Evolutionary conservation across 139 green algal genomes (phyloP).

Genomic region (Dunaliella primolecta): DNA sequence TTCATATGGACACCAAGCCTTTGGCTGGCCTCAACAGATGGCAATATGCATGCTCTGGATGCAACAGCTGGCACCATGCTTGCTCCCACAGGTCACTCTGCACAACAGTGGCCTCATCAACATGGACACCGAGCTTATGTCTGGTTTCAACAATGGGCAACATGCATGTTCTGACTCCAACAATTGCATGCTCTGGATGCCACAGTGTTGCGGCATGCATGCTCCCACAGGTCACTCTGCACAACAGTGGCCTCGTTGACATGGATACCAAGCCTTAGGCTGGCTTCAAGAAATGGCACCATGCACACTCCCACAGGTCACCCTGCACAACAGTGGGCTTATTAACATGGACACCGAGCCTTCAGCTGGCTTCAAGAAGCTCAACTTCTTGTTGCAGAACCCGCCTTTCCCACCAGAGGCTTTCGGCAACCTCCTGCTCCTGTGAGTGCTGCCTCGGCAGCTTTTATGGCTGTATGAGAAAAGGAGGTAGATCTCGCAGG

Average conservation of each 20-base stretch:
- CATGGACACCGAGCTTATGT: conserved; percentile 63
- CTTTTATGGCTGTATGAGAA: too few species aligned
- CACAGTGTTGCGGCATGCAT: too few species aligned
- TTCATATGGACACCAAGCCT: conserved; percentile 68
- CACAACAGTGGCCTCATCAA: conserved; percentile 85
- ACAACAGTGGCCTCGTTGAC: conserved; percentile 83
- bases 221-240: conserved; percentile 81
- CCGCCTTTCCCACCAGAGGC: conserved; percentile 79
- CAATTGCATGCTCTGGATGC: too few species aligned
- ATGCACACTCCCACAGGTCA: conserved; percentile 47
- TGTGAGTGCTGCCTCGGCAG: conserved; percentile 14
- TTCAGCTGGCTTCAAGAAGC: conserved; percentile 75
- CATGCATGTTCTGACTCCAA: too few species aligned
- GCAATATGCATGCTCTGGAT: too few species aligned
- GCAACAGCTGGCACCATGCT: too few species aligned
- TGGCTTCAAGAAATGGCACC: conserved; percentile 80
- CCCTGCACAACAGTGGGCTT: conserved; percentile 85
- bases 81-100: conserved; percentile 61
- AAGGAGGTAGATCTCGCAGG: too few species aligned
- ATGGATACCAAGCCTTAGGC: conserved; percentile 62
- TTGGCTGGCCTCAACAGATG: conserved; percentile 77
- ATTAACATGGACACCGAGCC: conserved; percentile 70
- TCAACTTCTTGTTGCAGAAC: conserved; percentile 80
- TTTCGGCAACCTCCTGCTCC: conserved; percentile 82
- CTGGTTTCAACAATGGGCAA: conserved; percentile 80